Conservation (phyloP, 1,139 yeast species). For the Blastobotrys proliferans region DNA sequence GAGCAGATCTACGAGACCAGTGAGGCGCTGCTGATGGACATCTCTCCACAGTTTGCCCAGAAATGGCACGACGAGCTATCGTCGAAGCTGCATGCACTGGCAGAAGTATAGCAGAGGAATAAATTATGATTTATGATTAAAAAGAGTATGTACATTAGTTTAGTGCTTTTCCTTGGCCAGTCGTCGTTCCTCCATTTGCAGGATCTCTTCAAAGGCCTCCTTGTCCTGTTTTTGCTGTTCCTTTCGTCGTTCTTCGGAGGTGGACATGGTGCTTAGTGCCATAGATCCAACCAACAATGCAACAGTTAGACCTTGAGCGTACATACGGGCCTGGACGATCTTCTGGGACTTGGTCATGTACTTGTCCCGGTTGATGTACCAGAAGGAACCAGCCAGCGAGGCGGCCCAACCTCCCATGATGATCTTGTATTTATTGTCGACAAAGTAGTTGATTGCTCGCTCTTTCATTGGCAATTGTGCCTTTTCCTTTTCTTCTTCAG, state of each 20-base stretch:
- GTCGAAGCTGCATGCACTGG: not conserved
- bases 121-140: not conserved
- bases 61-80: conserved; percentile 32
- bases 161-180: conserved; percentile 12
- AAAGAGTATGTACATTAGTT: not conserved
- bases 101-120: not conserved
- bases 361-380: conserved; percentile 67
- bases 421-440: conserved; percentile 65
- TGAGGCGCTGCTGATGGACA: conserved; percentile 43
- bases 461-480: conserved; percentile 12
- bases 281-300: conserved; percentile 35
- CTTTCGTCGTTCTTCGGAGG: conserved; percentile 32
- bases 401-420: conserved; percentile 84
- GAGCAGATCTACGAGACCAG: conserved; percentile 40
- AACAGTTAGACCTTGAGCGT: conserved; percentile 72
- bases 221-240: conserved; percentile 37
- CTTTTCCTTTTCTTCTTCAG: conserved; percentile 13
- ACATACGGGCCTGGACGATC: conserved; percentile 90
- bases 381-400: conserved; percentile 82
- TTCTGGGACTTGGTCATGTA: conserved; percentile 78
- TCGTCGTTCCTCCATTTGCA: conserved; percentile 29
- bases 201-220: conserved; percentile 31
- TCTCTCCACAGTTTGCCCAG: conserved; percentile 36
- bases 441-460: conserved; percentile 14
- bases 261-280: conserved; percentile 27